These are phyloP conservation scores for Aspergillus candidus DNA, from an alignment of 2,329 filamentous ascomycete genomes.

Conservation along the genomic window DNA sequence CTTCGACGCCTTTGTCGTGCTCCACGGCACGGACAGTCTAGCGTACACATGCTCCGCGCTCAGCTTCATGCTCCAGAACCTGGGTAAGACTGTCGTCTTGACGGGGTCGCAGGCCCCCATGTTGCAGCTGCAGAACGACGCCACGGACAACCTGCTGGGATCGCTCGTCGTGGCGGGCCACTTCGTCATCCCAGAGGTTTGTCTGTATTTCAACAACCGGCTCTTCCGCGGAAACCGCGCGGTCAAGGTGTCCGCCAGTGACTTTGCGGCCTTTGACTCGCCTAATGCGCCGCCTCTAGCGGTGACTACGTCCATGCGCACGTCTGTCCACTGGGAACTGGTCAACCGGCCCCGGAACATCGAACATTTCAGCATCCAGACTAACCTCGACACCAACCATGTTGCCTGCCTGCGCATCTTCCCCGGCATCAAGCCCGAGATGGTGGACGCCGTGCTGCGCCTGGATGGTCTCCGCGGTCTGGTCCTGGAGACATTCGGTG, in stretches of 20 bases:
- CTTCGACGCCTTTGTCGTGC: slow-evolving; percentile 85
- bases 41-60: slow-evolving; percentile 85
- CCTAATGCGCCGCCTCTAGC: slow-evolving; percentile 83
- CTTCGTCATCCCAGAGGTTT: slow-evolving; percentile 88
- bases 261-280: slow-evolving; percentile 80
- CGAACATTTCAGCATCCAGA: slow-evolving; percentile 66
- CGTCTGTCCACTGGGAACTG: slow-evolving; percentile 73
- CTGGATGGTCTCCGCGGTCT: slow-evolving; percentile 72
- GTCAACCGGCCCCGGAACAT: slow-evolving; percentile 69
- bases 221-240: slow-evolving; percentile 83
- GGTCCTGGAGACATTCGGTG: slow-evolving; percentile 86
- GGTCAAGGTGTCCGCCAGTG: slow-evolving; percentile 79
- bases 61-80: slow-evolving; percentile 86
- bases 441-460: slow-evolving; percentile 77
- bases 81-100: slow-evolving; percentile 85
- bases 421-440: slow-evolving; percentile 86
- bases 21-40: slow-evolving; percentile 85
- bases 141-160: slow-evolving; percentile 81
- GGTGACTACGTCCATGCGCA: slow-evolving; percentile 71
- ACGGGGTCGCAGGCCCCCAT: slow-evolving; percentile 81
- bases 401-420: slow-evolving; percentile 87
- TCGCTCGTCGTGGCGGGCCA: slow-evolving; percentile 86
- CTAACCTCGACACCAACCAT: slow-evolving; percentile 75
- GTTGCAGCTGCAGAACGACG: slow-evolving; percentile 84
- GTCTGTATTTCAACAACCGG: slow-evolving; percentile 87